Percentiles rank a stretch among this genome's conserved stretches.
These are phyloP conservation scores for Gautieria morchelliformis DNA, from an alignment of 768 basidiomycete genomes.

Conservation along the genomic window DNA sequence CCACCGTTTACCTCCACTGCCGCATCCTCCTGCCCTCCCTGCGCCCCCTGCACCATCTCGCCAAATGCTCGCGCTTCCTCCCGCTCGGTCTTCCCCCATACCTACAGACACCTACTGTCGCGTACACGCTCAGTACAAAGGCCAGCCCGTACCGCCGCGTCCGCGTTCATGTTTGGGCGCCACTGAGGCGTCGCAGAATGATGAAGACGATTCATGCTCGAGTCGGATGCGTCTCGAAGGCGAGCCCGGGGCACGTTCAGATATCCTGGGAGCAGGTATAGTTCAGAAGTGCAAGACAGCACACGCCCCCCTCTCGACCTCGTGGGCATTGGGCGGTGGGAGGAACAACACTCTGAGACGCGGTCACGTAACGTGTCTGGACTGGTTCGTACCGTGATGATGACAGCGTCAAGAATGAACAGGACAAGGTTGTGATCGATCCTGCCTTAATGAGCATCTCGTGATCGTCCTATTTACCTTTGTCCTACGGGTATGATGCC, in stretches of 20 bases:
- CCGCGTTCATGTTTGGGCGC: neutral
- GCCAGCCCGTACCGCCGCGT: neutral
- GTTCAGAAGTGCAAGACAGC: neutral
- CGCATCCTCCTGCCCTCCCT: neutral
- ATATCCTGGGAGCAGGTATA: neutral
- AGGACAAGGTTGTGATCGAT: no score
- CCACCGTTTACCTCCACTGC: neutral
- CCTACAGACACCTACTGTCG: constrained; percentile 1
- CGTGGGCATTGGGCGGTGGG: neutral
- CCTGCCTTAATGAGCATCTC: neutral
- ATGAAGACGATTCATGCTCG: neutral
- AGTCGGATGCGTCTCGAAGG: no score
- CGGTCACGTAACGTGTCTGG: neutral
- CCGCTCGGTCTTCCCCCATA: neutral
- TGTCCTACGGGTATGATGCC: neutral
- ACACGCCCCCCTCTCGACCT: neutral
- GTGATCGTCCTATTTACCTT: neutral
- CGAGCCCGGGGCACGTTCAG: neutral
- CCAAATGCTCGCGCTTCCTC: neutral
- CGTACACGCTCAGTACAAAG: neutral
- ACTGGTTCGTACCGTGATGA: neutral
- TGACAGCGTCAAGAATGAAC: neutral
- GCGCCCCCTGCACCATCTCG: constrained; percentile 1
- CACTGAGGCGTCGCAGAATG: neutral
- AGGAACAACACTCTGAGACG: no score